phyloP scores from a whole-genome alignment of 2,329 filamentous ascomycete genomes.

The Cordyceps farinosa region DNA sequence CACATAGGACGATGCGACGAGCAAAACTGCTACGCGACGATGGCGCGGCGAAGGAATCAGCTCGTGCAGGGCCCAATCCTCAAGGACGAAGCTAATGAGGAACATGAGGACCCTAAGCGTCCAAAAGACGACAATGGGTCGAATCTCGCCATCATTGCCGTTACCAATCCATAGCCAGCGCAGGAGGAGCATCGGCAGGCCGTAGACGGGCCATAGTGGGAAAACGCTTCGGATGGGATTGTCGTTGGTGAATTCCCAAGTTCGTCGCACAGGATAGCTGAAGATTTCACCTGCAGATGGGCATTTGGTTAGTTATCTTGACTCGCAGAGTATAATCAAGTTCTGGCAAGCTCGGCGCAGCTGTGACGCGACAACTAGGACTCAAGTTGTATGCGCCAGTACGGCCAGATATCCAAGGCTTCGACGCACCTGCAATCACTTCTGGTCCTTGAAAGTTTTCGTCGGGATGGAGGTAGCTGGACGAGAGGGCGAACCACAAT shows the following conservation, averaged over 20 bases:
- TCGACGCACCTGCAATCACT: conserved; percentile 80
- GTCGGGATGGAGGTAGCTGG: conserved; percentile 96
- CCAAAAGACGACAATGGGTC: conserved; percentile 87
- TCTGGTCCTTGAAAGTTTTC: conserved; percentile 99
- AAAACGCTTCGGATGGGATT: conserved; percentile 93
- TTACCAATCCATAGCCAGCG: conserved; percentile 91
- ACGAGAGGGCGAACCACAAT: conserved; percentile 88
- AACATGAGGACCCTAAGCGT: conserved; percentile 88
- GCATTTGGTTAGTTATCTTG: background rate
- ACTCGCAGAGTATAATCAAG: background rate
- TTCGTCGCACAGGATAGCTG: conserved; percentile 80
- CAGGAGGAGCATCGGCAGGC: conserved; percentile 85
- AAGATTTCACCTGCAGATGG: conserved; percentile 74
- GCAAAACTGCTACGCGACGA: conserved; percentile 69
- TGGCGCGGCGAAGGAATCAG: conserved; percentile 71
- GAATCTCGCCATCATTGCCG: conserved; percentile 69
- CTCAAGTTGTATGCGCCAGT: background rate
- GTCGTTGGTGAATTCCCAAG: conserved; percentile 93
- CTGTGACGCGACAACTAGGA: background rate
- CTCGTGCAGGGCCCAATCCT: conserved; percentile 97
- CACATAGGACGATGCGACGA: conserved; percentile 94
- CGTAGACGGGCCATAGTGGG: conserved; percentile 93
- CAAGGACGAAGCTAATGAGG: conserved; percentile 87
- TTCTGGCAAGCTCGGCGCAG: background rate
- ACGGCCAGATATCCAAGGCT: conserved; percentile 8